Evolutionary conservation across 805 yeast species (phyloP), one percentile per base, ranked within the genome.

Genomic region (Wickerhamomyces chambardii): DNA sequence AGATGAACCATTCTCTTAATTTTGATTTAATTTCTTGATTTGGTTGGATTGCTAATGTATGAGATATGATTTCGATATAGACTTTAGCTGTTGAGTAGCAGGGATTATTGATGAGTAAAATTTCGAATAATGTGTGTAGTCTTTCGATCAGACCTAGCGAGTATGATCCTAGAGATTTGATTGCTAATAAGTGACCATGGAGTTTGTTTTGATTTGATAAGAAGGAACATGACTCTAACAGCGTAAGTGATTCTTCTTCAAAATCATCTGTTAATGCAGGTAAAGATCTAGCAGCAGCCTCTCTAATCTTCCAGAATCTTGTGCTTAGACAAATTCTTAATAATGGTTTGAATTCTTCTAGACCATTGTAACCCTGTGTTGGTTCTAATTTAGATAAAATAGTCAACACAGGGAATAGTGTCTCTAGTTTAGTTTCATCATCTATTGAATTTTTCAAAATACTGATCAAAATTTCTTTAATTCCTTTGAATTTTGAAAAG

Each of bases 261-360:
- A 58, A 46, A 8, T 58, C 51, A 1, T 56, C 61, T 1, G 72
- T 52, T 32, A 80, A 54, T 0, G 78, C 58, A 0, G 80, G 72
- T 2, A 84, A 47, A 5, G 86, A 73, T 48, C 78, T 67, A 0
- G 95, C 84, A 1, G 95, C 83, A 73, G 84, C 73, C 50, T 89
- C 96, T 42, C 98, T 69, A 8, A 92, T 69, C 47, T 86, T 86
- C 95, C 95, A 90, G 36, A 68, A 62, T 30, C 56, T 56, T 39
- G 75, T 71, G 1, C 61, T 60, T 22, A 89, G 58, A 41, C 80
- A 68, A 15, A 47, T 35, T 18, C 62, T 44, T 14, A 84, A 57
- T 16, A 70, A 53, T 0, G 68, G 66, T 32, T 63, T 58, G 46
- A 86, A 81, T 6, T 63, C 73, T 7, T 56, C 58, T 33, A 82